Evolutionary conservation across 805 yeast species (phyloP), one percentile per base, ranked within the genome.

Genomic region (Saturnispora sanitii): DNA sequence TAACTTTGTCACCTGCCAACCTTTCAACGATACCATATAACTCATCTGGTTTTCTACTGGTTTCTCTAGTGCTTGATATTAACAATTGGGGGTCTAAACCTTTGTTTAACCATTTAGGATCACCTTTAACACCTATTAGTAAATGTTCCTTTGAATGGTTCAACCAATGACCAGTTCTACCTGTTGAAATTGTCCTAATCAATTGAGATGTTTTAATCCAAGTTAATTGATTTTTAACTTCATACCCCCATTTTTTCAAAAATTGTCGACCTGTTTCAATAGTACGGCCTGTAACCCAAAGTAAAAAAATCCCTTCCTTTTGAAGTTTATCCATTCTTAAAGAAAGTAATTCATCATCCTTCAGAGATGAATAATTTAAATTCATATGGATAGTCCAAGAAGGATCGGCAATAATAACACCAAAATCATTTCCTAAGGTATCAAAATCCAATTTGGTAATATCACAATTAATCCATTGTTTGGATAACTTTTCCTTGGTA

Each of bases 301-400:
- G 68, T 45, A 87, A 67, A 33, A 87, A 62, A 2, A 88, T 63
- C 0, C 97, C 97, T 53, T 85, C 94, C 41, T 77, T 79, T 56
- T 87, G 96, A 27, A 88, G 66, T 34, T 70, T 61, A 28, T 72
- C 70, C 57, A 88, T 69, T 21, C 84, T 79, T 19, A 88, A 64
- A 9, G 74, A 66, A 38, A 79, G 59, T 28, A 88, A 64, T 49
- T 85, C 95, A 2, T 75, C 70, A 55, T 84, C 94, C 43, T 81
- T 80, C 55, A 85, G 77, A 2, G 85, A 77, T 11, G 85, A 83
- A 56, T 81, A 79, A 4, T 86, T 86, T 28, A 64, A 54, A 41
- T 82, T 81, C 88, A 84, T 87, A 61, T 88, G 96, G 47, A 88
- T 88, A 48, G 86, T 88, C 97, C 97, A 88, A 6, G 96, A 92